A percentile compares a stretch with the other conserved stretches of the same genome.
These are phyloP conservation scores for Solidago caesia DNA, from an alignment of 129 eudicot genomes.

Conservation along the genomic window DNA sequence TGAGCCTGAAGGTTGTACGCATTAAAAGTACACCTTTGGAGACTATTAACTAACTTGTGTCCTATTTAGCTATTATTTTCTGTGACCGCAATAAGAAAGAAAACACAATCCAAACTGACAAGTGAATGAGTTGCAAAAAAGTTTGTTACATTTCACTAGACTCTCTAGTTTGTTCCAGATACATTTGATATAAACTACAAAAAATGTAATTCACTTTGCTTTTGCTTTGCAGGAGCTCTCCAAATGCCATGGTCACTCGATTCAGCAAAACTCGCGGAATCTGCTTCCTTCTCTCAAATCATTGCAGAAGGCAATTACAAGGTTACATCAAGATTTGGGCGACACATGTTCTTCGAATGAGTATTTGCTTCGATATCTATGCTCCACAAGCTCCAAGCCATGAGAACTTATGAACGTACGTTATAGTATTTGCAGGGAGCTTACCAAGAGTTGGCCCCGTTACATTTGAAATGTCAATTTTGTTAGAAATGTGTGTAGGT, in stretches of 20 bases:
- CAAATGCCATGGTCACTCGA: constrained; percentile 71
- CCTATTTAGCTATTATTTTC: neutral
- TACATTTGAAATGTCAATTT: constrained; percentile 23
- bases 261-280: constrained; percentile 76
- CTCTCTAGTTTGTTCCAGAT: neutral
- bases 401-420: constrained; percentile 24
- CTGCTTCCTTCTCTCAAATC: constrained; percentile 85
- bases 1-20: neutral
- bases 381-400: constrained; percentile 58
- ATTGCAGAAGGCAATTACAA: constrained; percentile 83
- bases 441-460: neutral
- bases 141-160: neutral
- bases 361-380: constrained; percentile 79
- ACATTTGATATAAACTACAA: neutral
- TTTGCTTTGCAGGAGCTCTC: constrained; percentile 66
- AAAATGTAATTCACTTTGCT: neutral
- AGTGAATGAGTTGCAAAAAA: neutral
- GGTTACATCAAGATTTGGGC: constrained; percentile 87
- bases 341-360: constrained; percentile 92
- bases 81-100: neutral
- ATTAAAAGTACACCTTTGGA: neutral
- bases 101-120: neutral
- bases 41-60: neutral
- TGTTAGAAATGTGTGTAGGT: constrained; percentile 25
- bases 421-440: constrained; percentile 2